Conservation (phyloP, 2,329 filamentous ascomycete species). For the Chaetoscypha palmicola region DNA sequence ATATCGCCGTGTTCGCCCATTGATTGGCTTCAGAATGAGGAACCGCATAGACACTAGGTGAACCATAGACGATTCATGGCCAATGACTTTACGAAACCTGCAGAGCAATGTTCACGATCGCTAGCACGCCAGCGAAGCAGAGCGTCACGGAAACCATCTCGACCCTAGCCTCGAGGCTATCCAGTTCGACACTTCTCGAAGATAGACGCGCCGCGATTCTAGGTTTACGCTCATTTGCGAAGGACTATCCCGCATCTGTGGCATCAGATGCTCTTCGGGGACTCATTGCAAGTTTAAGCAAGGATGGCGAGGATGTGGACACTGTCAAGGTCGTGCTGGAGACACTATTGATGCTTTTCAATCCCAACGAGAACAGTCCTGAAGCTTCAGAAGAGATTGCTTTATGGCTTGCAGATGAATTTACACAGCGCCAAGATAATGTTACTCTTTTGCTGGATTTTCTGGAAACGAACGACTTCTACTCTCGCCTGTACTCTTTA, state of each 20-base stretch:
- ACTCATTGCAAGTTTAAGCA: constrained; percentile 75
- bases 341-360: constrained; percentile 90
- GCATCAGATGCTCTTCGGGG: constrained; percentile 86
- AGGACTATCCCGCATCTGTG: constrained; percentile 92
- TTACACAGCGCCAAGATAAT: constrained; percentile 96
- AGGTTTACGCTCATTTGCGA: constrained; percentile 89
- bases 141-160: constrained; percentile 92
- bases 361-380: constrained; percentile 61
- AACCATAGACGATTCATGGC: too few species aligned
- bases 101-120: constrained; percentile 54
- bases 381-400: constrained; percentile 96
- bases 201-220: constrained; percentile 90
- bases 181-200: constrained; percentile 85
- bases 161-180: constrained; percentile 77
- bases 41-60: too few species aligned
- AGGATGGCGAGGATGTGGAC: constrained; percentile 90
- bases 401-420: constrained; percentile 94
- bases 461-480: constrained; percentile 80
- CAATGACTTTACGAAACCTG: constrained; percentile 7
- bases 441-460: constrained; percentile 86
- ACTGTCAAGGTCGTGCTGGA: constrained; percentile 93
- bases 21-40: not conserved
- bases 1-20: too few species aligned
- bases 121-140: constrained; percentile 82
- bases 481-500: constrained; percentile 82